Evolutionary conservation across 192 early-diverging fungal species (phyloP).

Genomic region (Coemansia sp.): DNA sequence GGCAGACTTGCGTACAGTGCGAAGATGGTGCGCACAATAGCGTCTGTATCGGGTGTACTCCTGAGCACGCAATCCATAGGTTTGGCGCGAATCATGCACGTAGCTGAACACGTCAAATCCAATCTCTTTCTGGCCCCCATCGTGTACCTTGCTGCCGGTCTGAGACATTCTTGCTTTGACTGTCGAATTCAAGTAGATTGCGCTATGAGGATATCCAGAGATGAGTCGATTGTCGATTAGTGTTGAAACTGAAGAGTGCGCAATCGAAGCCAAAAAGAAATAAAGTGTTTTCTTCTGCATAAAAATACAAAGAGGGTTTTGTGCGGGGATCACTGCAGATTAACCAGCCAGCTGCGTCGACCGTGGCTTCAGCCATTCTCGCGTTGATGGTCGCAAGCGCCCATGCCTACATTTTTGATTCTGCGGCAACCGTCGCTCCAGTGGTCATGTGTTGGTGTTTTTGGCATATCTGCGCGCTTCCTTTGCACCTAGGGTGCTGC

Average conservation of each 20-base stretch:
- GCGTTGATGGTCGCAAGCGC: too few species aligned
- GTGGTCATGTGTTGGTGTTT: constrained; percentile 21
- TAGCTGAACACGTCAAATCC: constrained; percentile 43
- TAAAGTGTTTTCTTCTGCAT: too few species aligned
- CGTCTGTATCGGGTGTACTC: constrained; percentile 51
- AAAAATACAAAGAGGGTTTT: too few species aligned
- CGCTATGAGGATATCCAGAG: too few species aligned
- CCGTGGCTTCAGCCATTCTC: too few species aligned
- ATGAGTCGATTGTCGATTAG: too few species aligned
- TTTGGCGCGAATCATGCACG: constrained; percentile 38
- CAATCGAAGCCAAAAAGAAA: too few species aligned
- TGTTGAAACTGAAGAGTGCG: too few species aligned
- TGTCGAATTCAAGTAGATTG: background rate
- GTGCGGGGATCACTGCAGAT: too few species aligned
- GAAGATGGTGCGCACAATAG: constrained; percentile 42
- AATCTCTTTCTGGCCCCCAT: constrained; percentile 1
- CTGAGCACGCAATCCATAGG: constrained; percentile 37
- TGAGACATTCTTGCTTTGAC: background rate
- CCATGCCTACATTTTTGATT: constrained; percentile 19
- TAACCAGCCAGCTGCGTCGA: too few species aligned
- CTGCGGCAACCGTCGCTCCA: constrained; percentile 9
- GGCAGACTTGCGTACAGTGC: constrained; percentile 39
- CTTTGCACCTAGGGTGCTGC: constrained; percentile 59
- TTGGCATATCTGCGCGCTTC: constrained; percentile 71
- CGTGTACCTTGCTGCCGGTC: background rate